Evolutionary conservation across 2,329 filamentous ascomycete genomes (phyloP), one percentile per base, ranked within the genome.

Genomic region (Gnomoniopsis smithogilvyi): DNA sequence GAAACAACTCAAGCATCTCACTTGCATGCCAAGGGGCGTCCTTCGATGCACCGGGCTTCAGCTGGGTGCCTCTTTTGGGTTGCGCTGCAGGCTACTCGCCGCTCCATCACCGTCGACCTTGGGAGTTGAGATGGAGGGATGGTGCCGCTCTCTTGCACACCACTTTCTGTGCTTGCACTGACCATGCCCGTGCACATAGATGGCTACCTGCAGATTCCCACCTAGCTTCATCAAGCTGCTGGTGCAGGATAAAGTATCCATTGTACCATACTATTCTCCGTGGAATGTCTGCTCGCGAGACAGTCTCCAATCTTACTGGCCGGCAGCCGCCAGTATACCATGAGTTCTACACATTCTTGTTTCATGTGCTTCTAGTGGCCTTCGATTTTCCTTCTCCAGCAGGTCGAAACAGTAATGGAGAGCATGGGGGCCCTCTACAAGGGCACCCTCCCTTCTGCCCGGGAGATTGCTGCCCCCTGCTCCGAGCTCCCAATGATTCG

Each of bases 281-380:
- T 12, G 38, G 12, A 21, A 19, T n/a, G 10, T 21, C 41, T 45
- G 4, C 12, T 15, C 14, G 38, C 22, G 24, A 17, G 3, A 2
- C 26, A 51, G 47, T 49, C 12, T 19, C 43, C 43, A 24, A 47
- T 33, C n/a, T 24, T 30, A 53, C 34, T 53, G 53, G 53, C 53
- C 49, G 45, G 33, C 45, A 47, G 21, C 47, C 33, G 46, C 47
- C 17, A 50, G 6, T 33, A 19, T 34, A 50, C 46, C 3, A 24
- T 38, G 54, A 43, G 22, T 45, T 24, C 41, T 10, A 21, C 46
- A 43, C 36, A 47, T 22, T 51, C 36, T 34, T 45, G 60, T 62
- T 62, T 62, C 60, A 62, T 30, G 57, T 60, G 54, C 56, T 62
- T 62, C 60, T 62, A 60, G 57, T 56, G 58, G 48, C 53, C 33